phyloP scores from a whole-genome alignment of 148 eudicot species.

The Amaranthus hypochondriacus region DNA sequence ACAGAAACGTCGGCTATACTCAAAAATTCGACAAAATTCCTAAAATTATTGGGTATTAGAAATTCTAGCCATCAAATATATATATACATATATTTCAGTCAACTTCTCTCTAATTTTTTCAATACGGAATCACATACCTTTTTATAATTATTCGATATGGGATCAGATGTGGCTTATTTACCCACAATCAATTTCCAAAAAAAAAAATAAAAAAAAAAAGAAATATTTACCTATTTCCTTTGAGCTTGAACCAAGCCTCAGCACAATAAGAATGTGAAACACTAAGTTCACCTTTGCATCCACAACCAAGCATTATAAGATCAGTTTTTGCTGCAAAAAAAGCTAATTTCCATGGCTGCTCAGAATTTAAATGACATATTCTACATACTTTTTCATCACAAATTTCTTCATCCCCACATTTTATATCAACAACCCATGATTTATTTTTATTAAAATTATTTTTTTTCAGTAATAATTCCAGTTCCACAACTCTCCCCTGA shows the following conservation, averaged over 20 bases:
- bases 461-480: not conserved
- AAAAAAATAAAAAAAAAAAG: not conserved
- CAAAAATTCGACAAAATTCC: too few species aligned
- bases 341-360: constrained; percentile 27
- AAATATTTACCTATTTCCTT: constrained; percentile 56
- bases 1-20: too few species aligned
- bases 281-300: constrained; percentile 74
- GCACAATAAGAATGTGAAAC: constrained; percentile 63
- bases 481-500: constrained; percentile 15
- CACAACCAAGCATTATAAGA: constrained; percentile 60
- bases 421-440: constrained; percentile 37
- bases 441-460: constrained; percentile 8
- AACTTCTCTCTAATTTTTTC: too few species aligned
- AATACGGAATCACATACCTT: too few species aligned
- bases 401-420: constrained; percentile 21
- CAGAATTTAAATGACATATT: constrained; percentile 63
- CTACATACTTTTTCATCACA: constrained; percentile 51
- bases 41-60: too few species aligned
- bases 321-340: constrained; percentile 19
- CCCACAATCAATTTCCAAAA: not conserved
- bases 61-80: too few species aligned
- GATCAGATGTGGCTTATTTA: not conserved
- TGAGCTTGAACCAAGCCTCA: constrained; percentile 68
- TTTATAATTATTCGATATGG: too few species aligned
- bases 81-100: too few species aligned